Conservation (phyloP, 2,329 filamentous ascomycete species). For the Cladobotryum mycophilum region DNA sequence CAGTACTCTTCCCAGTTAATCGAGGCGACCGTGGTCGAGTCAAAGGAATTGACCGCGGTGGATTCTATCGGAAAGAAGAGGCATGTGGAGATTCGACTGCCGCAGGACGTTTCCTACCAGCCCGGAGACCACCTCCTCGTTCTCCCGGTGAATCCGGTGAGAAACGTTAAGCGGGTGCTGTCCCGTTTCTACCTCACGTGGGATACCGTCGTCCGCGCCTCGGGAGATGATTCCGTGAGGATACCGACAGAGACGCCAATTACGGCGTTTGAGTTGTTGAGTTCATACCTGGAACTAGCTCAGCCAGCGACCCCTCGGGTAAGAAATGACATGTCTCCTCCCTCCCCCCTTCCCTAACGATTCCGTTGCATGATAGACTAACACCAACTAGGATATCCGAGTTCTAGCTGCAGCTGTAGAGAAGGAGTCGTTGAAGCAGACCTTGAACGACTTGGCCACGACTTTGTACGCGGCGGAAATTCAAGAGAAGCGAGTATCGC, state of each 20-base stretch:
- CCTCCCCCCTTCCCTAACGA: neutral
- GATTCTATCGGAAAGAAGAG: constrained; percentile 43
- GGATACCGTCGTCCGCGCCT: constrained; percentile 51
- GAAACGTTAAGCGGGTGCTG: constrained; percentile 55
- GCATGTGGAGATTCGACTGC: constrained; percentile 56
- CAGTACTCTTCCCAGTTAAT: constrained; percentile 51
- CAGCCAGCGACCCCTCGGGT: constrained; percentile 60
- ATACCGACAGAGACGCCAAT: constrained; percentile 49
- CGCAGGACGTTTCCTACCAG: constrained; percentile 53
- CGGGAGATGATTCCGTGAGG: constrained; percentile 36
- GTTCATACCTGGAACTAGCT: constrained; percentile 61
- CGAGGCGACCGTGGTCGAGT: constrained; percentile 51
- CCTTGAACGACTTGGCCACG: constrained; percentile 33
- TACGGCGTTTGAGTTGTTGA: constrained; percentile 53
- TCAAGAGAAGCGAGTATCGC: constrained; percentile 43
- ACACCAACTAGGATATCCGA: constrained; percentile 25
- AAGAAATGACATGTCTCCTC: constrained; percentile 21
- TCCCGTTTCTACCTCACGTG: constrained; percentile 55
- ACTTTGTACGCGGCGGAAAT: constrained; percentile 34
- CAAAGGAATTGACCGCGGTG: constrained; percentile 41
- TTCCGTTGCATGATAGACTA: constrained; percentile 7
- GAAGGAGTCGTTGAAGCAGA: constrained; percentile 27
- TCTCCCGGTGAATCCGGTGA: constrained; percentile 57
- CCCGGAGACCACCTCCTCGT: constrained; percentile 67
- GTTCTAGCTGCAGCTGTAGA: constrained; percentile 14